phyloP scores from a whole-genome alignment of 805 yeast species.

The Wickerhamomyces sydowiorum region DNA sequence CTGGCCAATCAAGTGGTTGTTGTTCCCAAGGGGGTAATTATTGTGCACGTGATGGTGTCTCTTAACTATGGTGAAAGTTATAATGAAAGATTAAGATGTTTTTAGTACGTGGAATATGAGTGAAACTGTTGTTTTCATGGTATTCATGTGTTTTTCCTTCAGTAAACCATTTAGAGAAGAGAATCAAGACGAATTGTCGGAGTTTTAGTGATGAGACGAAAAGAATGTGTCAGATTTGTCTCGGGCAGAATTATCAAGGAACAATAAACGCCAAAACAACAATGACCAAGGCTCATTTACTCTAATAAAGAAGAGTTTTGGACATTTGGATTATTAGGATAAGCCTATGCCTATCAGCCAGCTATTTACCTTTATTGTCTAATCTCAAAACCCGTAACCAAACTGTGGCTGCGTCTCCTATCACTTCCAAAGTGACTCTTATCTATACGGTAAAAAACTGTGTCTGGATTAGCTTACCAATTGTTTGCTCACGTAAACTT shows the following conservation, averaged over 20 bases:
- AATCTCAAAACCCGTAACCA: not conserved
- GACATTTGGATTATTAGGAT: too few species aligned
- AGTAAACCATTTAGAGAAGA: too few species aligned
- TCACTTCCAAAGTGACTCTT: not conserved
- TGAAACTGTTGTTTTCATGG: too few species aligned
- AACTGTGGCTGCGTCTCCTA: not conserved
- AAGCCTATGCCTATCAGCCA: not conserved
- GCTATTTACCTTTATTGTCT: not conserved
- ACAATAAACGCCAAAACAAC: too few species aligned
- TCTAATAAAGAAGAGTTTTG: too few species aligned
- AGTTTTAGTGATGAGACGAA: not conserved
- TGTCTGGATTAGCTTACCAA: too few species aligned
- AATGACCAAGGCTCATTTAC: too few species aligned
- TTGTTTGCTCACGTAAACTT: too few species aligned
- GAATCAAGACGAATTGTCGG: not conserved
- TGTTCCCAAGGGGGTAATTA: not conserved
- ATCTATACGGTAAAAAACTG: not conserved
- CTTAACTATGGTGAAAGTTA: not conserved
- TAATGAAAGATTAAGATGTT: not conserved
- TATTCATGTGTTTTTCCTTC: too few species aligned
- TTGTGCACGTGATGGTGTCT: not conserved
- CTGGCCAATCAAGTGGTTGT: not conserved
- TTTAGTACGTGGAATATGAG: too few species aligned
- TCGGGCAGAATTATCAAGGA: too few species aligned
- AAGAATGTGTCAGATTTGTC: not conserved